phyloP scores from a whole-genome alignment of 345 rosid species.

The Citrus cavaleriei region DNA sequence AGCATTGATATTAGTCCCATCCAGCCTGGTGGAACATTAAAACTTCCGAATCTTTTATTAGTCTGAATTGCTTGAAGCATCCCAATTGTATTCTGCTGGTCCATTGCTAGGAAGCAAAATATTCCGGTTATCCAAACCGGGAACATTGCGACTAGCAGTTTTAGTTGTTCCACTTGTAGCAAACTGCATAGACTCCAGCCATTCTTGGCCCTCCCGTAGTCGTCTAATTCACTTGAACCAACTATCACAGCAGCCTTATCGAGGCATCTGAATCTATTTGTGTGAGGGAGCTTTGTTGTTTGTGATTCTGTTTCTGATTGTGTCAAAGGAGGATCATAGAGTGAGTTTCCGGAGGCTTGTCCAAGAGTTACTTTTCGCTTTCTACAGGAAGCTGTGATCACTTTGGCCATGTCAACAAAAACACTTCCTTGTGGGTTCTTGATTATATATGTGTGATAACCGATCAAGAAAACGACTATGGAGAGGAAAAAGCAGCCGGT shows the following conservation, averaged over 20 bases:
- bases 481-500: slow-evolving; percentile 43
- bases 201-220: slow-evolving; percentile 33
- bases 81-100: slow-evolving; percentile 47
- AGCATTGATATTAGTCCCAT: slow-evolving; percentile 59
- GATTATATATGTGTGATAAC: slow-evolving; percentile 40
- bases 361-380: slow-evolving; percentile 16
- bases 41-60: slow-evolving; percentile 24
- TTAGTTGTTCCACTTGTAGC: slow-evolving; percentile 41
- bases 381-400: slow-evolving; percentile 37
- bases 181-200: slow-evolving; percentile 41
- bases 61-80: slow-evolving; percentile 55
- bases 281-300: slow-evolving; percentile 27
- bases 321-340: slow-evolving; percentile 39
- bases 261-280: slow-evolving; percentile 35
- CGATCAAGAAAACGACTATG: slow-evolving; percentile 40
- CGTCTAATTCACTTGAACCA: slow-evolving; percentile 38
- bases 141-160: slow-evolving; percentile 28
- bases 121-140: slow-evolving; percentile 48
- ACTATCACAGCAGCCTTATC: slow-evolving; percentile 50
- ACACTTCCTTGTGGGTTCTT: slow-evolving; percentile 50
- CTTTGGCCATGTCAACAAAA: slow-evolving; percentile 48
- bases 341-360: not conserved
- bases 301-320: slow-evolving; percentile 13
- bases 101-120: slow-evolving; percentile 50
- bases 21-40: slow-evolving; percentile 68